Conservation (phyloP, 768 basidiomycete species). For the Plicaturopsis crispa region DNA sequence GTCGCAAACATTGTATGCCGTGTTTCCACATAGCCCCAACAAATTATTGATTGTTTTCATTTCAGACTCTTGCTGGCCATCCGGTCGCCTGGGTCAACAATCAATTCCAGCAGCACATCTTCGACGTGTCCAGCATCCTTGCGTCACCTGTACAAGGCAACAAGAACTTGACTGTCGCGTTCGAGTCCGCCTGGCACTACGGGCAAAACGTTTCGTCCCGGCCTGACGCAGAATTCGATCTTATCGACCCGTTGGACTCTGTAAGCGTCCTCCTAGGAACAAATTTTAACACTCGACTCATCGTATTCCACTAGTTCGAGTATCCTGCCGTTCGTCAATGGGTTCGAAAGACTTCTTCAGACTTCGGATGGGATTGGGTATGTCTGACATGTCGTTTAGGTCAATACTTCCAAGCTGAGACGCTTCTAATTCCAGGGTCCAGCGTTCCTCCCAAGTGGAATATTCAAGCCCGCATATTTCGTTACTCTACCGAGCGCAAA, state of each 20-base stretch:
- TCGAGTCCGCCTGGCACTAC: constrained; percentile 48
- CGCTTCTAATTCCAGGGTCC: too few species aligned
- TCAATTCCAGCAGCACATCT: constrained; percentile 47
- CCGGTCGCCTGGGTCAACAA: constrained; percentile 53
- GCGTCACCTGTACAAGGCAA: constrained; percentile 20
- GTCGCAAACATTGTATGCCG: constrained; percentile 43
- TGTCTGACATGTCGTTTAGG: not conserved
- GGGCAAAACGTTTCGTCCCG: constrained; percentile 44
- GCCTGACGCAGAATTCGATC: constrained; percentile 42
- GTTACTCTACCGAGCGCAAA: constrained; percentile 27
- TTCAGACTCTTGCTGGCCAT: constrained; percentile 39
- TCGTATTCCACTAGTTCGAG: constrained; percentile 46
- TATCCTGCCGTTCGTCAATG: constrained; percentile 40
- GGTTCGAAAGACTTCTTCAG: constrained; percentile 42
- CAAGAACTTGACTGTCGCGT: constrained; percentile 39
- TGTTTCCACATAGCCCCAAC: not conserved
- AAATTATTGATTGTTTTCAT: constrained; percentile 1
- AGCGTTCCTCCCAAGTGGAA: constrained; percentile 48
- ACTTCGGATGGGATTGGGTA: constrained; percentile 63
- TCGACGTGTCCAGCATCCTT: constrained; percentile 40
- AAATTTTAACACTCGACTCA: too few species aligned
- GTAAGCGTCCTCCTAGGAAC: too few species aligned
- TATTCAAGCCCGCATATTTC: constrained; percentile 49
- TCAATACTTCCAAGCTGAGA: not conserved
- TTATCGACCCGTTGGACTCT: too few species aligned